Evolutionary conservation across 2,329 filamentous ascomycete species (phyloP).

Genomic region (Fusarium kyushuense): DNA sequence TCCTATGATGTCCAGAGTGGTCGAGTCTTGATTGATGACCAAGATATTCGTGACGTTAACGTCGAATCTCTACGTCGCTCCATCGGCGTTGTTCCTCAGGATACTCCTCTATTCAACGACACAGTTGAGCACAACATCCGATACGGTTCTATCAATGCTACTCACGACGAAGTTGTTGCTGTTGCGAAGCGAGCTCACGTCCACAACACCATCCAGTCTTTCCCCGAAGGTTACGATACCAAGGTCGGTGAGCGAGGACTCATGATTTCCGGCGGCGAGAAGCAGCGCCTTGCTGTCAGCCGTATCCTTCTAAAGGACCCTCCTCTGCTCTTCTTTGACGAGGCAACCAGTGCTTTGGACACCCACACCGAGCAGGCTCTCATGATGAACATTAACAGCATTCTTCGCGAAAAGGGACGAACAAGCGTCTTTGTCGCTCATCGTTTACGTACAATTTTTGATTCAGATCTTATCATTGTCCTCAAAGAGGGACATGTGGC

Average conservation of each 20-base stretch:
- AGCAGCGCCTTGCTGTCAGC: constrained; percentile 88
- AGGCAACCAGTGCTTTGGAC: constrained; percentile 91
- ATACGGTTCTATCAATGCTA: constrained; percentile 86
- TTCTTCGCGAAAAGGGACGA: constrained; percentile 85
- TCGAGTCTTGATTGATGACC: constrained; percentile 89
- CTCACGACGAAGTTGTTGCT: constrained; percentile 76
- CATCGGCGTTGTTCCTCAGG: constrained; percentile 96
- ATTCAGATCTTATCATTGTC: constrained; percentile 93
- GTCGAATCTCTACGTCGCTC: constrained; percentile 84
- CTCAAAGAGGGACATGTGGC: constrained; percentile 85
- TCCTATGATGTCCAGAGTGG: constrained; percentile 92
- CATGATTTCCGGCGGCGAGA: constrained; percentile 97
- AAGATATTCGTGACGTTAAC: constrained; percentile 86
- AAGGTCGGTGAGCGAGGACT: constrained; percentile 93
- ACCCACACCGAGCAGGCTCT: constrained; percentile 94
- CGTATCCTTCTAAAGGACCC: constrained; percentile 89
- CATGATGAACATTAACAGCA: constrained; percentile 91
- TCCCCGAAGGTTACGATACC: constrained; percentile 90
- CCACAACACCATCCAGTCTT: constrained; percentile 81
- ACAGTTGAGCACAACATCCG: constrained; percentile 95
- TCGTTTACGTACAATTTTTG: constrained; percentile 90
- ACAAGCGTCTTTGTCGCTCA: constrained; percentile 98
- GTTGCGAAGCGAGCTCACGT: constrained; percentile 87
- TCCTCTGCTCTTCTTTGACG: constrained; percentile 91
- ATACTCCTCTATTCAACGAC: constrained; percentile 97